phyloP scores from a whole-genome alignment of 495 filamentous ascomycete genomes.

The Penicillium nucicola region DNA sequence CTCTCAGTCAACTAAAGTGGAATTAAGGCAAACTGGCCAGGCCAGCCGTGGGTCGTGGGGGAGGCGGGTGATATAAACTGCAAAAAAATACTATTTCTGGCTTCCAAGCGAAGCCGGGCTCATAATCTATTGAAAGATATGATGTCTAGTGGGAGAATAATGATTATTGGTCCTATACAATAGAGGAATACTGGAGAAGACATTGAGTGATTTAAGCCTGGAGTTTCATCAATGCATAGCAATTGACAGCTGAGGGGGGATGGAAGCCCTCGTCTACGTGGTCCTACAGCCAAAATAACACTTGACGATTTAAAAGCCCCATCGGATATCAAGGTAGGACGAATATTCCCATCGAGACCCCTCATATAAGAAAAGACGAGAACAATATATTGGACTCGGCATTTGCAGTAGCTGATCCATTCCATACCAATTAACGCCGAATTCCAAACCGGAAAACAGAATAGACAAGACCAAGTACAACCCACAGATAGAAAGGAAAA shows the following conservation, averaged over 20 bases:
- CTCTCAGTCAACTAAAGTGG: too few relatives aligned
- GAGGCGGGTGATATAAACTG: too few relatives aligned
- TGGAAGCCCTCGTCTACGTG: not conserved
- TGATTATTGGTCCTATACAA: too few relatives aligned
- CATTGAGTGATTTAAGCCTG: too few relatives aligned
- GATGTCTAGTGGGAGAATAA: too few relatives aligned
- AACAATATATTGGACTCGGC: slow-evolving; percentile 3
- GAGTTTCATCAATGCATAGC: too few relatives aligned
- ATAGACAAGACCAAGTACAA: slow-evolving; percentile 14
- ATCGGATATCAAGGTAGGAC: slow-evolving; percentile 8
- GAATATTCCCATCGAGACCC: not conserved
- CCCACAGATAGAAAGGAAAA: slow-evolving; percentile 7
- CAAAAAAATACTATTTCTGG: too few relatives aligned
- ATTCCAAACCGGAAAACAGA: slow-evolving; percentile 3
- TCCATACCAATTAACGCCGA: slow-evolving; percentile 19
- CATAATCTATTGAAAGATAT: too few relatives aligned
- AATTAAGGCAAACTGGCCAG: too few relatives aligned
- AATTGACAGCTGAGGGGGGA: not conserved
- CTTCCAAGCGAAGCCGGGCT: too few relatives aligned
- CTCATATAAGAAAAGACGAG: not conserved
- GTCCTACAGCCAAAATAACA: not conserved
- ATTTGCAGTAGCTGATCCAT: slow-evolving; percentile 7
- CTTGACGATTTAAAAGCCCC: not conserved
- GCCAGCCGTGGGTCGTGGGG: too few relatives aligned
- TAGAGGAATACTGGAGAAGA: too few relatives aligned